Percentiles rank a stretch among this genome's conserved stretches.
Evolutionary conservation across 2,329 filamentous ascomycete species (phyloP).

Genomic region (Xylariaceae sp.): DNA sequence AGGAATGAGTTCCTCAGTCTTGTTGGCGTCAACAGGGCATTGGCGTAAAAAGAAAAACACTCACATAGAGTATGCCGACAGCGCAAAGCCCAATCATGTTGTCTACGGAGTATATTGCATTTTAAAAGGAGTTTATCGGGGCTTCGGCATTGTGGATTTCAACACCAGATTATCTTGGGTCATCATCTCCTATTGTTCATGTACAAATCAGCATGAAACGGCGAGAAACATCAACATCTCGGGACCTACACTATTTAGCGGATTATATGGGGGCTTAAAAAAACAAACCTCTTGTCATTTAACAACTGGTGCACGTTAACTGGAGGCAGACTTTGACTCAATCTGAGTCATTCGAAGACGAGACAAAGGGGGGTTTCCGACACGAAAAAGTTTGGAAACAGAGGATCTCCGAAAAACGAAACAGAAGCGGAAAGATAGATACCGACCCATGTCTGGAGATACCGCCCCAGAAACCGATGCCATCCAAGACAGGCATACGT

Average conservation of each 20-base stretch:
- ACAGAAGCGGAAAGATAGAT: too few species aligned
- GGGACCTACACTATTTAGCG: not conserved
- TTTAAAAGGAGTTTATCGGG: slow-evolving; percentile 16
- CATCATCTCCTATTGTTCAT: slow-evolving; percentile 7
- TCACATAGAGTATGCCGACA: not conserved
- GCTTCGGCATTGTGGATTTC: slow-evolving; percentile 23
- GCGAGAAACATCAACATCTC: slow-evolving; percentile 22
- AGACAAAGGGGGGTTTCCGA: too few species aligned
- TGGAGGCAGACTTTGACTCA: too few species aligned
- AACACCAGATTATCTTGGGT: slow-evolving; percentile 26
- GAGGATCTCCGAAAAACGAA: too few species aligned
- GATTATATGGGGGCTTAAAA: slow-evolving; percentile 10
- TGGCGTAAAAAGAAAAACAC: slow-evolving; percentile 6
- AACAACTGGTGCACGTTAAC: too few species aligned
- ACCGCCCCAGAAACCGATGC: too few species aligned
- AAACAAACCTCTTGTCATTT: slow-evolving; percentile 11
- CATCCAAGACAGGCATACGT: too few species aligned
- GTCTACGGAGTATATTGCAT: slow-evolving; percentile 10
- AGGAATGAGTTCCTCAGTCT: slow-evolving; percentile 92
- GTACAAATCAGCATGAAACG: slow-evolving; percentile 16
- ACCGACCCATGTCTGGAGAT: too few species aligned
- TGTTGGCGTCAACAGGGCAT: slow-evolving; percentile 51
- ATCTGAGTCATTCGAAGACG: too few species aligned
- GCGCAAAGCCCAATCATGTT: not conserved
- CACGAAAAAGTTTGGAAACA: too few species aligned